phyloP scores from a whole-genome alignment of 2,329 filamentous ascomycete species.

The Exophiala spinifera region DNA sequence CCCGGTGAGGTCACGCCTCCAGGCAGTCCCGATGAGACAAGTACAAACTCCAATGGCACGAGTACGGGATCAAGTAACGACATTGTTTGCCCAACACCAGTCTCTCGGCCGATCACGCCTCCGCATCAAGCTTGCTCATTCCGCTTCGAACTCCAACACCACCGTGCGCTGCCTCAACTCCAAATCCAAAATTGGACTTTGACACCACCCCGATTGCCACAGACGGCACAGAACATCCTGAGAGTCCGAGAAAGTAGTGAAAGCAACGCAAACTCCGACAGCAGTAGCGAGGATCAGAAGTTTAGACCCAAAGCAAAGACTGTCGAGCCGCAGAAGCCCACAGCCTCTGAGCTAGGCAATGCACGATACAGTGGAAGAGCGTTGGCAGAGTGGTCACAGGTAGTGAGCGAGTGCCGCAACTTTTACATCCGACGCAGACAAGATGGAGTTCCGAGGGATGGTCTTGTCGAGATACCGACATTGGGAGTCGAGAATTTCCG shows the following conservation, averaged over 20 bases:
- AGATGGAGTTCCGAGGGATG: slow-evolving; percentile 58
- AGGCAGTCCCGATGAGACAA: slow-evolving; percentile 35
- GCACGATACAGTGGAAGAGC: slow-evolving; percentile 62
- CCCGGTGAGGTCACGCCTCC: slow-evolving; percentile 42
- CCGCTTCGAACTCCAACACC: slow-evolving; percentile 67
- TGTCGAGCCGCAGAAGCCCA: slow-evolving; percentile 27
- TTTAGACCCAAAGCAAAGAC: slow-evolving; percentile 18
- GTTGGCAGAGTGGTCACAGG: slow-evolving; percentile 61
- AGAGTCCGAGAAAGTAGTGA: slow-evolving; percentile 22
- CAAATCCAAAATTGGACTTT: slow-evolving; percentile 53
- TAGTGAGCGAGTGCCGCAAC: slow-evolving; percentile 61
- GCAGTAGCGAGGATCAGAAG: slow-evolving; percentile 11
- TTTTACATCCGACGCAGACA: slow-evolving; percentile 61
- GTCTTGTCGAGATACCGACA: slow-evolving; percentile 59
- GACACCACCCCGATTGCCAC: slow-evolving; percentile 55
- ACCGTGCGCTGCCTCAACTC: slow-evolving; percentile 49
- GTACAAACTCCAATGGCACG: background rate
- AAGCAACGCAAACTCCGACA: slow-evolving; percentile 5
- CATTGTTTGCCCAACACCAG: slow-evolving; percentile 31
- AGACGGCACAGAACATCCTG: slow-evolving; percentile 54
- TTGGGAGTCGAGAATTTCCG: slow-evolving; percentile 62
- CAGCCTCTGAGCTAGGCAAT: slow-evolving; percentile 34
- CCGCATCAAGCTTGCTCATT: slow-evolving; percentile 58
- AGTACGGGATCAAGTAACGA: slow-evolving; percentile 21
- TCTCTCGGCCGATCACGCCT: slow-evolving; percentile 37